Evolutionary conservation across 1,284 basidiomycete species (phyloP).

Genomic region (Butyriboletus appendiculatus): DNA sequence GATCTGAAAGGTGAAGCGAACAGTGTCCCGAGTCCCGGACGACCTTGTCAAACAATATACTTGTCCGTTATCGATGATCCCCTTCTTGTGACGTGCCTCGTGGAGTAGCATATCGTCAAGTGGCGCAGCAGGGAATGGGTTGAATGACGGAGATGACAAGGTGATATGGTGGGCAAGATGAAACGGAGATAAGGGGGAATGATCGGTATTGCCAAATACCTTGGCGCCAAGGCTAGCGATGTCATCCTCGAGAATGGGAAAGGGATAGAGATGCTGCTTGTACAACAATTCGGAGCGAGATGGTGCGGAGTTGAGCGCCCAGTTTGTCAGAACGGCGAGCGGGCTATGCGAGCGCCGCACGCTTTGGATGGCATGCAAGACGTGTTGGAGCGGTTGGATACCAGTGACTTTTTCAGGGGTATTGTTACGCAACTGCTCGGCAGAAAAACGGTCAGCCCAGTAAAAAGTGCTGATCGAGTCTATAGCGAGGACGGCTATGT

Average conservation of each 20-base stretch:
- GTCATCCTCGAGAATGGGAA: slow-evolving; percentile 35
- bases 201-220: slow-evolving; percentile 9
- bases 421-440: slow-evolving; percentile 51
- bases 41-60: slow-evolving; percentile 38
- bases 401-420: slow-evolving; percentile 14
- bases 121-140: slow-evolving; percentile 30
- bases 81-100: slow-evolving; percentile 25
- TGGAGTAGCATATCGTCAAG: slow-evolving; percentile 30
- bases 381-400: slow-evolving; percentile 37
- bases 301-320: slow-evolving; percentile 50
- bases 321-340: slow-evolving; percentile 61
- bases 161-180: slow-evolving; percentile 51
- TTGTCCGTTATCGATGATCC: slow-evolving; percentile 23
- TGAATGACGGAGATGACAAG: slow-evolving; percentile 30
- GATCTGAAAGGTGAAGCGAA: slow-evolving; percentile 27
- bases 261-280: slow-evolving; percentile 54
- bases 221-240: slow-evolving; percentile 21
- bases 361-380: slow-evolving; percentile 49
- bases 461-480: slow-evolving; percentile 78
- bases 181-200: slow-evolving; percentile 21
- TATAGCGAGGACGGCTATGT: slow-evolving; percentile 64
- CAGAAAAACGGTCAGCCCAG: slow-evolving; percentile 70
- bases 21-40: slow-evolving; percentile 18
- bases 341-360: slow-evolving; percentile 54
- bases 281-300: slow-evolving; percentile 40